phyloP scores from a whole-genome alignment of 129 eudicot species.

The Lactuca saligna region DNA sequence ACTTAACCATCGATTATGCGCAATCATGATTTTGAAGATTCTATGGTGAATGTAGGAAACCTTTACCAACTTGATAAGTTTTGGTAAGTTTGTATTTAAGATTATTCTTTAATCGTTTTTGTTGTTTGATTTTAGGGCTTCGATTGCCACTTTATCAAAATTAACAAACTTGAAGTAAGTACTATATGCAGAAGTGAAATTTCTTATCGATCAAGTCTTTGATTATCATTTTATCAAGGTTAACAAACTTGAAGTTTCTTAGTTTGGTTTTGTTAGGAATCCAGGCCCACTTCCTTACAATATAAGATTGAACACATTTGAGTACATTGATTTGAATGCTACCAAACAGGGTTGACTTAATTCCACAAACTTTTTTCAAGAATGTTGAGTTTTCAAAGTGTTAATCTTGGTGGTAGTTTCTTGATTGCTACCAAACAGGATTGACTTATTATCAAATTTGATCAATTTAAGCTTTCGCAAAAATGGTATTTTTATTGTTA shows the following conservation, averaged over 20 bases:
- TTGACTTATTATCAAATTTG: slow-evolving; percentile 38
- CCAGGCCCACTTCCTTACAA: slow-evolving; percentile 67
- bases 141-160: too few species aligned
- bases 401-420: slow-evolving; percentile 53
- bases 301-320: slow-evolving; percentile 50
- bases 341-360: neutral
- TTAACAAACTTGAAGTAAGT: too few species aligned
- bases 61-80: too few species aligned
- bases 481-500: slow-evolving; percentile 43
- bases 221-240: slow-evolving; percentile 58
- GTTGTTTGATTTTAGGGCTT: too few species aligned
- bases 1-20: too few species aligned
- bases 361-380: slow-evolving; percentile 49
- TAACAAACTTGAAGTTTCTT: slow-evolving; percentile 53
- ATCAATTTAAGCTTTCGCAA: slow-evolving; percentile 42
- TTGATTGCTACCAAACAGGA: slow-evolving; percentile 53
- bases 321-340: slow-evolving; percentile 41
- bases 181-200: too few species aligned
- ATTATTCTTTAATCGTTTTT: too few species aligned
- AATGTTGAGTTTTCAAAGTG: slow-evolving; percentile 45
- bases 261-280: slow-evolving; percentile 58
- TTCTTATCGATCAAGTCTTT: slow-evolving; percentile 60
- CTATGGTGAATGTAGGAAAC: too few species aligned
- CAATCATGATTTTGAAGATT: too few species aligned
- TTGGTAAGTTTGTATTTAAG: too few species aligned